Evolutionary conservation across 2,329 filamentous ascomycete species (phyloP), one percentile per base, ranked within the genome.

Genomic region (Neofusicoccum umdonicola): DNA sequence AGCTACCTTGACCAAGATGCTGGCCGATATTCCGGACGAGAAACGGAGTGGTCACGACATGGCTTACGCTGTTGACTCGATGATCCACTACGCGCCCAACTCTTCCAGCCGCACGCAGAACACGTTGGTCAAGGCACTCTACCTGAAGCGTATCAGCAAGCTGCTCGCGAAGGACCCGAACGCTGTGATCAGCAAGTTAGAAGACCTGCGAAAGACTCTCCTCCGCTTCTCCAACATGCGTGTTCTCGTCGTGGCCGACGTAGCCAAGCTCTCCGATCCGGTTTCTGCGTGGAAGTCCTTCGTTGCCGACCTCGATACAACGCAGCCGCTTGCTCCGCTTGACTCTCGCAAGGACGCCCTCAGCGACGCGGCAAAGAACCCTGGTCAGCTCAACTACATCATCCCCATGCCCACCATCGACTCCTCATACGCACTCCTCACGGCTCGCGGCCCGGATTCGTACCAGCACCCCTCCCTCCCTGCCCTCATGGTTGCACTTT

Each of bases 381-480:
- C 93, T 0, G 95, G 95, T 13, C 85, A 87, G 4, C 83, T 90
- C 41, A 87, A 89, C 37, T 90, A 92, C 69, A 85, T 99, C 62
- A 86, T 98, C 22, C 93, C 95, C 15, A 95, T 99, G 88, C 87
- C 92, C 0, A 90, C 93, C 0, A 90, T 97, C 60, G 95, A 99
- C 79, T 96, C 91, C 48, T 97, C 93, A 1, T 98, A 92, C 79
- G 90, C 89, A 27, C 86, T 93, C 66, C 88, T 91, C 70, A 90
- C 90, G 11, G 84, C 89, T 2, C 85, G 85, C 47, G 94, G 94
- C 5, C 86, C 94, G 15, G 84, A 86, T 27, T 91, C 89, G 0
- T 93, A 90, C 73, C 83, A 85, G 3, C 90, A 97, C 71, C 89
- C 93, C 0, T 85, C 87, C 15, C 83, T 98, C 1, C 93, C 95